phyloP scores from a whole-genome alignment of 192 early-diverging fungal genomes.

The Dimargaris xerosporica region DNA sequence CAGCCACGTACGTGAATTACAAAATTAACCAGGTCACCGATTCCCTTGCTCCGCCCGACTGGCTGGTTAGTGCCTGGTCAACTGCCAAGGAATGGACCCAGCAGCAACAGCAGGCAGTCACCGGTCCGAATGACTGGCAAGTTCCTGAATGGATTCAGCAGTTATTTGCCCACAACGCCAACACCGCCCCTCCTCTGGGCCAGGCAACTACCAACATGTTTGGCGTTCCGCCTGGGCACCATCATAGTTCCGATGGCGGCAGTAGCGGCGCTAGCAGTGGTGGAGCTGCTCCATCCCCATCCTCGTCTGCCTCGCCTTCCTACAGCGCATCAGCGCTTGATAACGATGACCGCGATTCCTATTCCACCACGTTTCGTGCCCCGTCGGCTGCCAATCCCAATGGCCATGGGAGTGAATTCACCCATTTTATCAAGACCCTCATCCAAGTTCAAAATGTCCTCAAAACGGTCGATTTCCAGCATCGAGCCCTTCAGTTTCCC shows the following conservation, averaged over 20 bases:
- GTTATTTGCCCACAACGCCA: not conserved
- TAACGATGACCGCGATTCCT: constrained; percentile 8
- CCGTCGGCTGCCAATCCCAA: constrained; percentile 13
- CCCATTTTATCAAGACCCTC: constrained; percentile 71
- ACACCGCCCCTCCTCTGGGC: not conserved
- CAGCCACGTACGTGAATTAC: constrained; percentile 41
- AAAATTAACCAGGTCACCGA: constrained; percentile 26
- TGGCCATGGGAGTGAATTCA: constrained; percentile 28
- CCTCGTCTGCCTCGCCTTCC: constrained; percentile 22
- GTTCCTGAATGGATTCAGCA: not conserved
- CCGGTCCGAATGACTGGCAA: not conserved
- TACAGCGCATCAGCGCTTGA: constrained; percentile 22
- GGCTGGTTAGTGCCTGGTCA: constrained; percentile 21
- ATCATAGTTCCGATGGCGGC: not conserved
- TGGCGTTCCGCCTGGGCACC: not conserved
- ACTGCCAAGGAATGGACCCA: not conserved
- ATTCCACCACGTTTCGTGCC: constrained; percentile 14
- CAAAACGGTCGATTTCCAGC: constrained; percentile 60
- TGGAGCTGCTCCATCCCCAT: not conserved
- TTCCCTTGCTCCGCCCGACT: constrained; percentile 8
- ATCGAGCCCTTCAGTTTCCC: constrained; percentile 65
- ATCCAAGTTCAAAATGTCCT: constrained; percentile 91
- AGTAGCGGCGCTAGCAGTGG: constrained; percentile 10
- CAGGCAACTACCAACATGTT: not conserved
- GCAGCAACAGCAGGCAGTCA: not conserved